Percentiles rank a stretch among this genome's conserved stretches.
phyloP scores from a whole-genome alignment of 768 basidiomycete species.

The Russula vinacea region DNA sequence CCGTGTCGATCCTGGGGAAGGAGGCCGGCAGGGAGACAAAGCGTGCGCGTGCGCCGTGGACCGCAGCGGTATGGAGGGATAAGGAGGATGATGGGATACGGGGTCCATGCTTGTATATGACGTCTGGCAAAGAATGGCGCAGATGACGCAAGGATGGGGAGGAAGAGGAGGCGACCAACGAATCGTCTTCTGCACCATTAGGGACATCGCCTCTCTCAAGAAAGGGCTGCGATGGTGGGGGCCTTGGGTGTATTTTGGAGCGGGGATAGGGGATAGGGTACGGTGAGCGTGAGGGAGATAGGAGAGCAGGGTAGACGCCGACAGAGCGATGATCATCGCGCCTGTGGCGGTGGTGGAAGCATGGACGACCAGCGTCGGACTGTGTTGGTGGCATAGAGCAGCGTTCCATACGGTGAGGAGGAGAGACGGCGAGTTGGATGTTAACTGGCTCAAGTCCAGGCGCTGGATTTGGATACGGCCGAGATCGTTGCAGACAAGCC shows the following conservation, averaged over 20 bases:
- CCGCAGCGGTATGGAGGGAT: neutral
- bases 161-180: neutral
- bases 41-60: conserved; percentile 17
- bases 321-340: neutral
- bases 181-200: neutral
- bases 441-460: neutral
- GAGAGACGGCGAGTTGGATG: neutral
- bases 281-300: conserved; percentile 8
- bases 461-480: neutral
- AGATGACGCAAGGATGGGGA: conserved; percentile 2
- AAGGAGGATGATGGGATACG: conserved; percentile 10
- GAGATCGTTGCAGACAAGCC: neutral
- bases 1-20: conserved; percentile 10
- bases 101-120: conserved; percentile 12
- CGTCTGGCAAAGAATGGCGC: conserved; percentile 18
- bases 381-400: neutral
- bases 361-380: conserved; percentile 21
- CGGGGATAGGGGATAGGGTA: conserved; percentile 24
- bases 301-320: neutral
- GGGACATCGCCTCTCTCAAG: neutral
- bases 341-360: conserved; percentile 12
- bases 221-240: no score
- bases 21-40: conserved; percentile 21
- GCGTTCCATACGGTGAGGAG: neutral
- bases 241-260: neutral